Conservation (phyloP, 1,139 yeast species). For the Blastobotrys proliferans region DNA sequence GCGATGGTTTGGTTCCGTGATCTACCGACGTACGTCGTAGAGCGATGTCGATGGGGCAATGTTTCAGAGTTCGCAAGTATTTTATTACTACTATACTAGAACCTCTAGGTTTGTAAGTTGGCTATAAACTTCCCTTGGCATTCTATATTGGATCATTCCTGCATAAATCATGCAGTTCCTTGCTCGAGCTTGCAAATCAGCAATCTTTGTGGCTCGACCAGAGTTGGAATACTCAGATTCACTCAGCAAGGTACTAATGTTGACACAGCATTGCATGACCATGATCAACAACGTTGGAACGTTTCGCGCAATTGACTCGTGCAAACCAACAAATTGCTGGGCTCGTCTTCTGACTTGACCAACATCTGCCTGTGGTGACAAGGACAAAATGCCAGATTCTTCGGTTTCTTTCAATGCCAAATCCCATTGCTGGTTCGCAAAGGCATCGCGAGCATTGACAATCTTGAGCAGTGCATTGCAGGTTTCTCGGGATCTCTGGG, state of each 20-base stretch:
- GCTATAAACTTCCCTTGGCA: constrained; percentile 89
- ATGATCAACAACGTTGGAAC: constrained; percentile 77
- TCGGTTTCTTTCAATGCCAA: constrained; percentile 53
- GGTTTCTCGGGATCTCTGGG: constrained; percentile 44
- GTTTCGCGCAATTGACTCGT: constrained; percentile 71
- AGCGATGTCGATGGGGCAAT: too few species aligned
- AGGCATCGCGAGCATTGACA: constrained; percentile 62
- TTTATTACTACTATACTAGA: constrained; percentile 7
- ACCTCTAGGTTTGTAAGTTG: constrained; percentile 64
- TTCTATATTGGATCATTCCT: constrained; percentile 90
- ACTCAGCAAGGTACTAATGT: constrained; percentile 48
- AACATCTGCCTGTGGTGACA: constrained; percentile 42
- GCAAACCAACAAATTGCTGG: constrained; percentile 55
- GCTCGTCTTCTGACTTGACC: constrained; percentile 52
- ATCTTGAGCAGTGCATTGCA: constrained; percentile 62
- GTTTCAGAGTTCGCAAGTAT: too few species aligned
- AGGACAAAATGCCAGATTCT: constrained; percentile 63
- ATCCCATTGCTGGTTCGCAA: constrained; percentile 57
- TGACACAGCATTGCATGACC: constrained; percentile 74
- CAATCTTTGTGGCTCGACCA: constrained; percentile 52
- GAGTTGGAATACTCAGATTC: constrained; percentile 47
- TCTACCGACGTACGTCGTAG: too few species aligned
- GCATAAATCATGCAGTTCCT: constrained; percentile 91
- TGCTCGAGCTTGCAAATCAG: constrained; percentile 61
- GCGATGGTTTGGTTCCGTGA: too few species aligned